Evolutionary conservation across 805 yeast species (phyloP).

Genomic region (Priceomyces carsonii): DNA sequence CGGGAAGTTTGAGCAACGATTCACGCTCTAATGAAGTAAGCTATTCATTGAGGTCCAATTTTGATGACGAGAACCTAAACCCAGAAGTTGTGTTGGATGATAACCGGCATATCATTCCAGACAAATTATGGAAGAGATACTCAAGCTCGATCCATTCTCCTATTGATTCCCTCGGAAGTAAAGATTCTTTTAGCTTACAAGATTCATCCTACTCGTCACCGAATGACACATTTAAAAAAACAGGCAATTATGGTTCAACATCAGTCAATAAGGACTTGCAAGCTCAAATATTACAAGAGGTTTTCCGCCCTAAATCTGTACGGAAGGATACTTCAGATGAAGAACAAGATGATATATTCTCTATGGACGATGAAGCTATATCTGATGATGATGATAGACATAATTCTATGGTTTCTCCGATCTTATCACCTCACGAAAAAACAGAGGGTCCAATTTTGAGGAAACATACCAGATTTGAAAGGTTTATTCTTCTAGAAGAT

Average conservation of each 20-base stretch:
- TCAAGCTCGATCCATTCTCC: slow-evolving; percentile 35
- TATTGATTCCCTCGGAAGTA: slow-evolving; percentile 6
- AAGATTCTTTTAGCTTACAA: slow-evolving; percentile 5
- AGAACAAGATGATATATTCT: slow-evolving; percentile 36
- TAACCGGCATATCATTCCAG: slow-evolving; percentile 88
- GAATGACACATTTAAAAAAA: slow-evolving; percentile 1
- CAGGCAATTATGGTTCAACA: slow-evolving; percentile 27
- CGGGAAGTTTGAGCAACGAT: not conserved
- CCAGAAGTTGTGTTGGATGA: slow-evolving; percentile 92
- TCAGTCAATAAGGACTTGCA: slow-evolving; percentile 39
- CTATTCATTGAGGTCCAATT: slow-evolving; percentile 3
- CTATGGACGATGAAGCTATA: slow-evolving; percentile 40
- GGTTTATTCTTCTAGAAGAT: slow-evolving; percentile 88
- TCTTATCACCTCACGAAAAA: slow-evolving; percentile 10
- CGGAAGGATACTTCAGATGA: slow-evolving; percentile 9
- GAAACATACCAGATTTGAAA: slow-evolving; percentile 61
- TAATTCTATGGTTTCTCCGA: slow-evolving; percentile 7
- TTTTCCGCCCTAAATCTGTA: slow-evolving; percentile 26
- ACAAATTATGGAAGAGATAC: slow-evolving; percentile 67
- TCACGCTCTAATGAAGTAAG: slow-evolving; percentile 2
- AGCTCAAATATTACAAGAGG: slow-evolving; percentile 39
- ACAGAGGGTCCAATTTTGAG: slow-evolving; percentile 24
- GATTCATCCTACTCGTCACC: slow-evolving; percentile 2
- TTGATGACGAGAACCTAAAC: slow-evolving; percentile 31
- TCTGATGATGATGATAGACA: slow-evolving; percentile 13